Evolutionary conservation across 148 eudicot species (phyloP).

Genomic region (Mesembryanthemum crystallinum): DNA sequence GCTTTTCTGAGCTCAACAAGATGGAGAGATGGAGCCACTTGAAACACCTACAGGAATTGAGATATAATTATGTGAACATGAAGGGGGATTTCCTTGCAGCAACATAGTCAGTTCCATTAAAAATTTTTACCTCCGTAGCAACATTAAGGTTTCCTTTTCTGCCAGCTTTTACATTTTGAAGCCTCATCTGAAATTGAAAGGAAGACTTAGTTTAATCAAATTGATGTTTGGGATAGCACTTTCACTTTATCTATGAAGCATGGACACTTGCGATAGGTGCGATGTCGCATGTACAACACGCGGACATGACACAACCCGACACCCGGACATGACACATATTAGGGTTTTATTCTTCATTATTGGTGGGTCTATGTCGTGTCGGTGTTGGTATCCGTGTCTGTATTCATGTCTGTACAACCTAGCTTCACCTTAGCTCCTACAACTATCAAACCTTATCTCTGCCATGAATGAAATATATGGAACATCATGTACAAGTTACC

Average conservation of each 20-base stretch:
- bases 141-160: conserved; percentile 94
- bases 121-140: conserved; percentile 70
- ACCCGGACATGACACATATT: no score
- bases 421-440: neutral
- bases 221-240: neutral
- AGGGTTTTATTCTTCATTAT: no score
- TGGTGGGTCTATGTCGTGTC: no score
- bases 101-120: conserved; percentile 1
- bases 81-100: neutral
- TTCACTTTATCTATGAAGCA: no score
- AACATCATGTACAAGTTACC: conserved; percentile 37
- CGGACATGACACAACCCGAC: no score
- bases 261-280: no score
- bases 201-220: neutral
- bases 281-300: no score
- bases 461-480: neutral
- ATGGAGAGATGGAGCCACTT: conserved; percentile 97
- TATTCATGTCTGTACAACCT: no score
- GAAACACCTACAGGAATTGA: conserved; percentile 58
- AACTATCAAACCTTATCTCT: neutral
- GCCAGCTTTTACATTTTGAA: conserved; percentile 87
- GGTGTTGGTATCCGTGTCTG: no score
- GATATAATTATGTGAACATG: neutral
- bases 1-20: conserved; percentile 93
- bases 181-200: conserved; percentile 69